These are phyloP conservation scores for Ilex paraguariensis DNA, from an alignment of 305 asterid genomes.

Conservation along the genomic window DNA sequence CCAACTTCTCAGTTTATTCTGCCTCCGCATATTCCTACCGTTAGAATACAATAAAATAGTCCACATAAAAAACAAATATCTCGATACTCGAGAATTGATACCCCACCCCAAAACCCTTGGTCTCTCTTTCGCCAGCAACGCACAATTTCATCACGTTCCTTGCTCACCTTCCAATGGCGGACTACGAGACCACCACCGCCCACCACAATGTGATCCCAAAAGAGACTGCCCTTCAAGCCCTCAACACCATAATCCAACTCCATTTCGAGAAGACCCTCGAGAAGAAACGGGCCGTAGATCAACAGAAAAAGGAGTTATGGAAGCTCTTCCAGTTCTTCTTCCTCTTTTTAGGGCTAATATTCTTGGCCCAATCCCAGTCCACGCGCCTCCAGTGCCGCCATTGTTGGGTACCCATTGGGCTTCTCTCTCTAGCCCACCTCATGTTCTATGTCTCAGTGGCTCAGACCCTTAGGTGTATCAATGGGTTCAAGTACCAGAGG, in stretches of 20 bases:
- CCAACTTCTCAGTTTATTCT: too few relatives aligned
- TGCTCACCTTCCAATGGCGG: constrained; percentile 45
- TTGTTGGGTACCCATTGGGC: constrained; percentile 92
- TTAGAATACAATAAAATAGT: too few relatives aligned
- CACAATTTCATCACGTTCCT: not conserved
- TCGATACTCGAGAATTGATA: too few relatives aligned
- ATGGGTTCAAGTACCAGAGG: constrained; percentile 91
- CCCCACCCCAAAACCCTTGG: too few relatives aligned
- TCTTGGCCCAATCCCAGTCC: constrained; percentile 46
- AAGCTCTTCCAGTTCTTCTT: constrained; percentile 80
- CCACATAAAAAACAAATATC: too few relatives aligned
- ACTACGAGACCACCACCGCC: constrained; percentile 40
- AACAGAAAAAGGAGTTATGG: constrained; percentile 82
- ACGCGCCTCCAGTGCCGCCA: constrained; percentile 69
- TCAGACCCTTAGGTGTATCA: constrained; percentile 84
- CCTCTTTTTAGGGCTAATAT: constrained; percentile 54
- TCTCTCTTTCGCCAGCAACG: too few relatives aligned
- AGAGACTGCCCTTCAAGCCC: constrained; percentile 76
- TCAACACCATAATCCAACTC: constrained; percentile 90
- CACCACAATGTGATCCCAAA: constrained; percentile 36
- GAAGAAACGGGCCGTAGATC: constrained; percentile 73
- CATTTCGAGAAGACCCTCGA: constrained; percentile 94
- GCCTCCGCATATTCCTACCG: too few relatives aligned
- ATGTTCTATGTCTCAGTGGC: constrained; percentile 83
- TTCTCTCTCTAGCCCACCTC: constrained; percentile 69